These are phyloP conservation scores for Vaccinium myrtillus DNA, from an alignment of 148 eudicot species.

Conservation along the genomic window DNA sequence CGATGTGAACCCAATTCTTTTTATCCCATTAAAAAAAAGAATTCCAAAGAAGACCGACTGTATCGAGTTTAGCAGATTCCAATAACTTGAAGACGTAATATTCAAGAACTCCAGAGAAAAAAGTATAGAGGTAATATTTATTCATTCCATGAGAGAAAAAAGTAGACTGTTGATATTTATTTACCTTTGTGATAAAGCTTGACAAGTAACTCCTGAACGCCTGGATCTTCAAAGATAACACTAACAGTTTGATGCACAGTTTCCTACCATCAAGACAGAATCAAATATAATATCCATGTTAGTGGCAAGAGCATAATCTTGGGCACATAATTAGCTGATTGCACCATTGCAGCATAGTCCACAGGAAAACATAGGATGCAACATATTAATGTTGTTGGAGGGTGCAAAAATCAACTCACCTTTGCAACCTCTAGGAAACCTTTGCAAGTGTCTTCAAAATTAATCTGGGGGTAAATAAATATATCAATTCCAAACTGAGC, in stretches of 20 bases:
- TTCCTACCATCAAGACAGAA: slow-evolving; percentile 48
- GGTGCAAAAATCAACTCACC: slow-evolving; percentile 37
- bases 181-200: slow-evolving; percentile 90
- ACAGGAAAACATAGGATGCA: background rate
- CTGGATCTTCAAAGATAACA: slow-evolving; percentile 98
- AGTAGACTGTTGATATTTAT: background rate
- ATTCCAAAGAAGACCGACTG: background rate
- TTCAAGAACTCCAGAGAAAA: background rate
- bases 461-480: slow-evolving; percentile 49
- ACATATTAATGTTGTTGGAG: background rate
- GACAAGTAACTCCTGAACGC: slow-evolving; percentile 90
- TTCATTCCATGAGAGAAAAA: background rate
- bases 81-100: background rate
- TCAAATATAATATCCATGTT: background rate
- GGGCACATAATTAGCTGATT: background rate
- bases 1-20: background rate
- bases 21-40: slow-evolving; percentile 5
- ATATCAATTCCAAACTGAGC: slow-evolving; percentile 6
- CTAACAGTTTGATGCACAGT: slow-evolving; percentile 90
- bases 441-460: slow-evolving; percentile 99
- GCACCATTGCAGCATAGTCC: background rate
- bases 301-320: background rate
- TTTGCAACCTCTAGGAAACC: slow-evolving; percentile 96
- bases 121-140: background rate
- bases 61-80: background rate